Evolutionary conservation across 345 rosid genomes (phyloP), one percentile per base, ranked within the genome.

Genomic region (Lumnitzera racemosa): DNA sequence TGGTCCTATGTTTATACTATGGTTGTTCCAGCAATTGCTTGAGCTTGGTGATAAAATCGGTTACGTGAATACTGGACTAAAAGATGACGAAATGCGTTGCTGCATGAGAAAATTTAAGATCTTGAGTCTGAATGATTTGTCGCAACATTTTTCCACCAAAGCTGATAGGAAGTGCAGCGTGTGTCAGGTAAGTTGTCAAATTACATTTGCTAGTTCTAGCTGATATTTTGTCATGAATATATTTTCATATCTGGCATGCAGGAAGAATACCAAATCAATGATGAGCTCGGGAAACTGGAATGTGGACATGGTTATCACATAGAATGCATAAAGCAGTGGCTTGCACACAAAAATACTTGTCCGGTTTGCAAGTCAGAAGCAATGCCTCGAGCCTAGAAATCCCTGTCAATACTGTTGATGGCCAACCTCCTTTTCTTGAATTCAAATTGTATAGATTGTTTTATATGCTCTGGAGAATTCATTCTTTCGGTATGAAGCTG

Each of bases 1-100:
- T 11, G 24, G 10, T 11, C 24, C 11, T 56, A 27, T 47, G 62
- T 17, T 60, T 17, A 50, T 65, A 56, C 9, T 2, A 17, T 62
- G 51, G 51, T 71, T 49, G 49, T 65, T 47, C 57, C 80, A 90
- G 97, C 85, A 89, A 77, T 73, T 89, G 69, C 80, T 89, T 1
- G 98, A 92, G 76, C 89, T 92, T 56, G 94, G 90, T 24, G 99
- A 92, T 55, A 81, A 77, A 70, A 92, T 92, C 51, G 98, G 97
- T 48, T 67, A 84, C 47, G 98, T 89, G 55, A 78, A 69, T 61
- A 89, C 95, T 20, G 97, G 98, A 61, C 70, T 92, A 53, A 85
- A 81, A 68, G 96, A 88, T 53, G 84, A 85, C 50, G 90, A 90
- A 76, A 87, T 90, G 24, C 73, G 74, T 57, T 50, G 55, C 59